phyloP scores from a whole-genome alignment of 2,329 filamentous ascomycete genomes.

The Chaetoscypha palmicola region DNA sequence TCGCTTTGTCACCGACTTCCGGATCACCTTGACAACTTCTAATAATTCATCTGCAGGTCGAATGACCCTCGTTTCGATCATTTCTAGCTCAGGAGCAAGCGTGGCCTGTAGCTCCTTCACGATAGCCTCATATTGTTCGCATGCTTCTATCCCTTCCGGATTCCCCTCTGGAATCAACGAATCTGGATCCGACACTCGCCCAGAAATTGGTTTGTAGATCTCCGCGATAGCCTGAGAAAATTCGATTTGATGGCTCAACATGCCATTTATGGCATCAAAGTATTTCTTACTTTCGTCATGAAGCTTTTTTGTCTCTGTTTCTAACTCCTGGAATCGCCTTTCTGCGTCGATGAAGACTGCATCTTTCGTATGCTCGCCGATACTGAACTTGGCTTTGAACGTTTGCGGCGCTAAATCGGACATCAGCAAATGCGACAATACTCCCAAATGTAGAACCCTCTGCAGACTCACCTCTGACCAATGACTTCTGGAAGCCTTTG shows the following conservation, averaged over 20 bases:
- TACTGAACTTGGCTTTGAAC: slow-evolving; percentile 86
- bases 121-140: slow-evolving; percentile 90
- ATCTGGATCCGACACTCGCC: slow-evolving; percentile 87
- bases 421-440: slow-evolving; percentile 20
- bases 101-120: slow-evolving; percentile 87
- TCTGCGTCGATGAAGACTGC: slow-evolving; percentile 92
- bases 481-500: slow-evolving; percentile 88
- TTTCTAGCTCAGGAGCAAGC: slow-evolving; percentile 85
- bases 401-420: slow-evolving; percentile 69
- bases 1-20: slow-evolving; percentile 80
- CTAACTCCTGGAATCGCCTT: slow-evolving; percentile 85
- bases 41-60: slow-evolving; percentile 87
- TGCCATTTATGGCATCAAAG: slow-evolving; percentile 95
- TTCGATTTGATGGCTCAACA: slow-evolving; percentile 95
- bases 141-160: slow-evolving; percentile 85
- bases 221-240: slow-evolving; percentile 95
- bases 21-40: slow-evolving; percentile 91
- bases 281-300: slow-evolving; percentile 98
- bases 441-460: slow-evolving; percentile 2
- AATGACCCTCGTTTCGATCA: slow-evolving; percentile 91
- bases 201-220: slow-evolving; percentile 97
- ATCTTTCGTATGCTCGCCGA: slow-evolving; percentile 94
- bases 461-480: slow-evolving; percentile 63
- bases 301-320: slow-evolving; percentile 91
- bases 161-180: slow-evolving; percentile 78